Evolutionary conservation across 23 red algal species (phyloP).

Genomic region (Cyanidioschyzon merolae): DNA sequence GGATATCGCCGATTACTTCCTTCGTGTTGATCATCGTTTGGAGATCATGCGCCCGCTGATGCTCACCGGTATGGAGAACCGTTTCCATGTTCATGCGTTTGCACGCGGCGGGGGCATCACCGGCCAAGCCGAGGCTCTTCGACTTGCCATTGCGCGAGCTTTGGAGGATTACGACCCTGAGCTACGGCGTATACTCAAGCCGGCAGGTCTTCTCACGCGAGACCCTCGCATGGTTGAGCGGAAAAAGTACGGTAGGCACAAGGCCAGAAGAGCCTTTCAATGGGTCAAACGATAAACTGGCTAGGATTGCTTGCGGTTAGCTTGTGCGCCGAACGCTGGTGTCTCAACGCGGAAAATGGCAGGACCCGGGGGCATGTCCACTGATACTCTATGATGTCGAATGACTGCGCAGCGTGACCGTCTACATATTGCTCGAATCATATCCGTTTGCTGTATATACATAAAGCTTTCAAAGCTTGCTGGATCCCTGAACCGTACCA

Average conservation of each 20-base stretch:
- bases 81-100: constrained; percentile 38
- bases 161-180: constrained; percentile 48
- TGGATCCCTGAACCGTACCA: too few species aligned
- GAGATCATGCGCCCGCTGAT: constrained; percentile 37
- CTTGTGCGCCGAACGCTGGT: too few species aligned
- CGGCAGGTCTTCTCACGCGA: constrained; percentile 52
- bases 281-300: constrained; percentile 25
- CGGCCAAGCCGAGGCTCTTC: constrained; percentile 86
- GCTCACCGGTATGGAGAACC: constrained; percentile 24
- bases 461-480: too few species aligned
- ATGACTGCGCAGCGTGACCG: too few species aligned
- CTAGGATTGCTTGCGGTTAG: too few species aligned
- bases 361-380: too few species aligned
- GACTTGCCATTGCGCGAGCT: constrained; percentile 55
- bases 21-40: constrained; percentile 54
- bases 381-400: too few species aligned
- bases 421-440: too few species aligned
- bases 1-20: constrained; percentile 57
- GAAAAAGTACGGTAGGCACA: constrained; percentile 63
- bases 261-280: constrained; percentile 16
- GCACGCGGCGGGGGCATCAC: constrained; percentile 47
- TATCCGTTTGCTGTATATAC: too few species aligned
- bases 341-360: too few species aligned
- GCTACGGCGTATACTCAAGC: constrained; percentile 37
- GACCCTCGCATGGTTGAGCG: constrained; percentile 69